Conservation (phyloP, 805 yeast genomes). For the Debaryomyces hansenii region DNA sequence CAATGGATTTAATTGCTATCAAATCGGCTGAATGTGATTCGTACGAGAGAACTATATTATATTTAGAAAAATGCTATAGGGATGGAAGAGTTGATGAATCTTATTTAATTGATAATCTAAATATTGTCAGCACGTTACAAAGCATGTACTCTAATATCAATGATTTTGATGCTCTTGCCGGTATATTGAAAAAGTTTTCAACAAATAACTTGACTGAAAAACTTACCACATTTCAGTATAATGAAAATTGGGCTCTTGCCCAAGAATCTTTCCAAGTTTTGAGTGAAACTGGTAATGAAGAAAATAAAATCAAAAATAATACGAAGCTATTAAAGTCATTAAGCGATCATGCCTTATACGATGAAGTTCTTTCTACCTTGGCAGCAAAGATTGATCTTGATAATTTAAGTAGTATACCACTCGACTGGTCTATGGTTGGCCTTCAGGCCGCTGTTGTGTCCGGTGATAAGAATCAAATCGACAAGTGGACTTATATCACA, state of each 20-base stretch:
- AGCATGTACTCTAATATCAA: slow-evolving; percentile 82
- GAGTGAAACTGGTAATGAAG: slow-evolving; percentile 37
- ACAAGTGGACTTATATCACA: slow-evolving; percentile 58
- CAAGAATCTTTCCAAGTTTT: slow-evolving; percentile 78
- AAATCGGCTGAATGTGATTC: slow-evolving; percentile 82
- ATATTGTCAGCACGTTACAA: slow-evolving; percentile 56
- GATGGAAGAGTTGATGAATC: slow-evolving; percentile 24
- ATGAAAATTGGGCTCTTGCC: slow-evolving; percentile 84
- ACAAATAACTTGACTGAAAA: slow-evolving; percentile 71
- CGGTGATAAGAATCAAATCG: slow-evolving; percentile 52
- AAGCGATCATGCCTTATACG: slow-evolving; percentile 74
- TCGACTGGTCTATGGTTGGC: slow-evolving; percentile 67
- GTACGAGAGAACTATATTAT: slow-evolving; percentile 83
- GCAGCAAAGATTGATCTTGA: slow-evolving; percentile 28
- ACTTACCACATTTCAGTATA: slow-evolving; percentile 76
- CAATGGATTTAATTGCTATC: slow-evolving; percentile 69
- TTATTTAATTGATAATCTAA: slow-evolving; percentile 31
- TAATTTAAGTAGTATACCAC: slow-evolving; percentile 31
- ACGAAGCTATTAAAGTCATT: slow-evolving; percentile 68
- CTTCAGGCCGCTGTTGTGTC: slow-evolving; percentile 71
- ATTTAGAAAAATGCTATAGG: slow-evolving; percentile 75
- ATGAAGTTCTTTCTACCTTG: slow-evolving; percentile 57
- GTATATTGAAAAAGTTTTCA: slow-evolving; percentile 73
- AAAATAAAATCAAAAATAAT: slow-evolving; percentile 33
- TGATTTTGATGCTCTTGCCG: slow-evolving; percentile 88